Conservation (phyloP, 495 filamentous ascomycete species). For the Lasiosphaeria miniovina region DNA sequence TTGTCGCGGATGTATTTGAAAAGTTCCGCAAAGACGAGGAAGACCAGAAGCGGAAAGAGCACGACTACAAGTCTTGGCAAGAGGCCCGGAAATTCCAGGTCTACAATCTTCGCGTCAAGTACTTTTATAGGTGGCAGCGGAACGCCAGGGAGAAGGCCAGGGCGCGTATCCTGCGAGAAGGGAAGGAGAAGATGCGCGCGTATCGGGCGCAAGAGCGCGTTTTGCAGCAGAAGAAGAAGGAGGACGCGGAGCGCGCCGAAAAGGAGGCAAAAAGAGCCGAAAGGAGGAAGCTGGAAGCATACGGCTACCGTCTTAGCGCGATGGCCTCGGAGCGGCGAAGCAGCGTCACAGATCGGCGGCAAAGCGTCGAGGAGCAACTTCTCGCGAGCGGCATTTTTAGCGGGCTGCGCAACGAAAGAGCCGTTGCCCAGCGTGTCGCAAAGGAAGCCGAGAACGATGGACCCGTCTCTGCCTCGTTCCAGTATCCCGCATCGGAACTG, state of each 20-base stretch:
- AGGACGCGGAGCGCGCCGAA: conserved; percentile 32
- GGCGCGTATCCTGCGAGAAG: conserved; percentile 34
- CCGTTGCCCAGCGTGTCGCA: conserved; percentile 30
- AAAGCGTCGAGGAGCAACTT: conserved; percentile 37
- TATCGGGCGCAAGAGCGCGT: conserved; percentile 29
- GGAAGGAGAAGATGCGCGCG: conserved; percentile 28
- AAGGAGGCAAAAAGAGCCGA: conserved; percentile 22
- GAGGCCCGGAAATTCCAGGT: conserved; percentile 38
- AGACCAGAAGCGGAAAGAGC: conserved; percentile 36
- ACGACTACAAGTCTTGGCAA: conserved; percentile 38
- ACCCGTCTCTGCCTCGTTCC: not conserved
- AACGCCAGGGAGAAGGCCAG: conserved; percentile 29
- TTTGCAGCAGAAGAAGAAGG: conserved; percentile 26
- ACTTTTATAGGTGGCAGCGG: conserved; percentile 47
- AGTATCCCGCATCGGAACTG: conserved; percentile 26
- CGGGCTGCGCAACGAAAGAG: conserved; percentile 35
- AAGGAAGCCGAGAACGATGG: conserved; percentile 9
- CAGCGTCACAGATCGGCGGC: conserved; percentile 8
- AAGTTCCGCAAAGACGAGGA: conserved; percentile 35
- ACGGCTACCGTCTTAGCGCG: conserved; percentile 20
- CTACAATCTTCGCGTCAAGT: conserved; percentile 44
- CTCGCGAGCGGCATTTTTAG: conserved; percentile 42
- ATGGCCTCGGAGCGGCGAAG: conserved; percentile 5
- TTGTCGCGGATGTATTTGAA: conserved; percentile 32
- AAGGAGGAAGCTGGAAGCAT: conserved; percentile 23